Evolutionary conservation across 2,329 filamentous ascomycete genomes (phyloP), one percentile per base, ranked within the genome.

Genomic region (Fusarium staphyleae): DNA sequence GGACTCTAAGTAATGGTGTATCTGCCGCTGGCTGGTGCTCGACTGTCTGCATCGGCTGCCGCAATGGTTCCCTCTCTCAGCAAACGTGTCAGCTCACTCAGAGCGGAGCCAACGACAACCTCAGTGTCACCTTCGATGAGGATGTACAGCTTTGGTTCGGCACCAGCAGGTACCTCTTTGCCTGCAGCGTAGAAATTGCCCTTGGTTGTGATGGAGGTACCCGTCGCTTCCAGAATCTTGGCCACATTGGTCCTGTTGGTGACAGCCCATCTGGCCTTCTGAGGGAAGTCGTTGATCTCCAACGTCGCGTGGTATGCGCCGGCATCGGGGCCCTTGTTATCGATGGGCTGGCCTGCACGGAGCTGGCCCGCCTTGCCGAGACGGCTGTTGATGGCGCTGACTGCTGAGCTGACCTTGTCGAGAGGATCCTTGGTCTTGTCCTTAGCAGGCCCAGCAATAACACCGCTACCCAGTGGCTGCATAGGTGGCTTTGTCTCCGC

Each of bases 231-330:
- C 61, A 99, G 82, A 66, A 99, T 97, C 81, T 98, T 99, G 65
- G 93, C 93, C 51, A 99, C 95, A 69, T 99, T 99, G 29, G 95
- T 98, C 62, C 95, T 87, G 74, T 99, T 99, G 32, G 95, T 99
- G 77, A 99, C 95, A 10, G 92, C 93, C 95, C 95, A 99, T 66
- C 95, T 86, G 60, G 95, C 95, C 80, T 97, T 98, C 73, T 99
- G 95, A 28, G 95, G 95, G 75, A 98, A 98, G 75, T 99, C 95
- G 75, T 99, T 99, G 84, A 99, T 99, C 75, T 98, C 95, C 57
- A 99, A 81, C 4, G 93, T 98, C 13, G 95, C 93, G 73, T 99
- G 95, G 82, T 92, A 99, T 0, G 93, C 92, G 44, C 95, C 95
- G 3, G 95, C 95, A 73, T 99, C 95, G 1, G 95, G 95, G 1